phyloP scores from a whole-genome alignment of 768 basidiomycete genomes.

The Tubosaeta sp. region DNA sequence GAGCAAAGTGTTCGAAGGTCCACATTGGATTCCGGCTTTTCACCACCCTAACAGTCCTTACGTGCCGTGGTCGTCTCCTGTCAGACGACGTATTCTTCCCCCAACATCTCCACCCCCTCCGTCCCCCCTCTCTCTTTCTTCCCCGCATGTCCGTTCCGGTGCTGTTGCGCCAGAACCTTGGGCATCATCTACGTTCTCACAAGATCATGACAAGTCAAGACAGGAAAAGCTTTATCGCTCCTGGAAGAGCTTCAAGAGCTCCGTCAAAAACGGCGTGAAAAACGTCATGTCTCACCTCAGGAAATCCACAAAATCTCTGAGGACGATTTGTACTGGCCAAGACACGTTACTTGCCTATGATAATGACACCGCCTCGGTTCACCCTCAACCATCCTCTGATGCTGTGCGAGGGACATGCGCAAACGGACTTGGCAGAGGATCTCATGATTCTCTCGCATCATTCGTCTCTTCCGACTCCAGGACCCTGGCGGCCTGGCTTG shows the following conservation, averaged over 20 bases:
- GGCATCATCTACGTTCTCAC: conserved; percentile 21
- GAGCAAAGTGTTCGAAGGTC: conserved; percentile 26
- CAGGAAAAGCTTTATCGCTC: conserved; percentile 19
- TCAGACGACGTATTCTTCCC: conserved; percentile 40
- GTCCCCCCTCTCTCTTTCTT: conserved; percentile 34
- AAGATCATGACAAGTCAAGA: conserved; percentile 17
- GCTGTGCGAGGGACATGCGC: conserved; percentile 2
- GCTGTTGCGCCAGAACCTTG: conserved; percentile 42
- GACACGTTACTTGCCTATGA: conserved; percentile 10
- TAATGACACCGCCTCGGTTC: conserved; percentile 1
- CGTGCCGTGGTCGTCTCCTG: conserved; percentile 43
- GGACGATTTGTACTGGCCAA: conserved; percentile 7
- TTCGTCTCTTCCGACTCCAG: conserved; percentile 33
- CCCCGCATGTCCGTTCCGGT: conserved; percentile 34
- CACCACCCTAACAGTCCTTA: conserved; percentile 55
- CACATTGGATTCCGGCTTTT: conserved; percentile 35
- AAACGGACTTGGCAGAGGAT: conserved; percentile 10
- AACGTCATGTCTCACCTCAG: conserved; percentile 18
- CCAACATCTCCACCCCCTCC: conserved; percentile 33
- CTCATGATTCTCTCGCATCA: conserved; percentile 24
- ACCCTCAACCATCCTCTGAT: background rate
- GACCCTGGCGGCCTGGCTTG: conserved; percentile 36
- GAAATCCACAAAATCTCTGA: conserved; percentile 12
- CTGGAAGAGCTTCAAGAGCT: conserved; percentile 34
- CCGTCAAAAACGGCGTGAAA: conserved; percentile 22